A percentile compares a stretch with the other conserved stretches of the same genome.
These are phyloP conservation scores for Cercospora janseana DNA, from an alignment of 2,329 filamentous ascomycete genomes.

Conservation along the genomic window DNA sequence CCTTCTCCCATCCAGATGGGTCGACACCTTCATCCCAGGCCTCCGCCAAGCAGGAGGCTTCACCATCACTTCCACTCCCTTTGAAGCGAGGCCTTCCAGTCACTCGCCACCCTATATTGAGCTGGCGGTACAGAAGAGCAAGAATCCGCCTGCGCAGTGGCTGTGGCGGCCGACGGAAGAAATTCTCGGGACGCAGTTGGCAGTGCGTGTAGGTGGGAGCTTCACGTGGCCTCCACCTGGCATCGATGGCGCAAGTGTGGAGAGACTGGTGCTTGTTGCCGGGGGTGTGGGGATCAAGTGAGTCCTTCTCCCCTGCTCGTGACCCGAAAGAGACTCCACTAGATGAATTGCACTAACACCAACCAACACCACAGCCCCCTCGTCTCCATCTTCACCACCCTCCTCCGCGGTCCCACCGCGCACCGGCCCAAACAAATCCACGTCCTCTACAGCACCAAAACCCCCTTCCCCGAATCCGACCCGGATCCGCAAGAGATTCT, in stretches of 20 bases:
- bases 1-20: conserved; percentile 53
- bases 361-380: conserved; percentile 64
- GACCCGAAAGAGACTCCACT: not conserved
- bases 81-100: conserved; percentile 34
- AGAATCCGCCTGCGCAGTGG: conserved; percentile 73
- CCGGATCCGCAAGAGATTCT: conserved; percentile 42
- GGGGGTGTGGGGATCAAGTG: conserved; percentile 81
- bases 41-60: conserved; percentile 75
- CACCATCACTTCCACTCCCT: conserved; percentile 77
- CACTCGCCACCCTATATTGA: conserved; percentile 59
- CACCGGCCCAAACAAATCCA: conserved; percentile 48
- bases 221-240: conserved; percentile 72
- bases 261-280: conserved; percentile 69
- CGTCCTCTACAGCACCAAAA: conserved; percentile 63
- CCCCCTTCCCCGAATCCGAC: conserved; percentile 26
- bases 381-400: conserved; percentile 64
- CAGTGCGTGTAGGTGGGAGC: conserved; percentile 72
- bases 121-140: conserved; percentile 71
- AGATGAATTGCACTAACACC: too few species aligned
- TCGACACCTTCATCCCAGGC: conserved; percentile 74
- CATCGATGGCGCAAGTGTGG: conserved; percentile 45
- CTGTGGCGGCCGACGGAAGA: conserved; percentile 61
- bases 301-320: conserved; percentile 28
- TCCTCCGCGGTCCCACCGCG: conserved; percentile 38
- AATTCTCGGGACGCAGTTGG: conserved; percentile 60